Conservation (phyloP, 805 yeast genomes). For the Grigorovia transvaalensis region DNA sequence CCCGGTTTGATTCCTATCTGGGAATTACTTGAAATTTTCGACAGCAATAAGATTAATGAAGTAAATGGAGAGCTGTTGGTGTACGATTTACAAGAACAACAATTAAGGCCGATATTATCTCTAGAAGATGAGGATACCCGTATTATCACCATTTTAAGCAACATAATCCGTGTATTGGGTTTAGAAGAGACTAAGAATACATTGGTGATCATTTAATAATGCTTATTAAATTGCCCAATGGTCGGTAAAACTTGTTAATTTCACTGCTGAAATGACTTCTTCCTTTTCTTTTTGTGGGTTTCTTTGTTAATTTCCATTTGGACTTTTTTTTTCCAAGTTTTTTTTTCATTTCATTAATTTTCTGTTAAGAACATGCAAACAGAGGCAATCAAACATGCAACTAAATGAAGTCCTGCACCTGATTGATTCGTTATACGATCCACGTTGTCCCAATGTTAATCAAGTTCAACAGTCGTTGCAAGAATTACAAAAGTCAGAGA, state of each 20-base stretch:
- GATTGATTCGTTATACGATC: slow-evolving; percentile 23
- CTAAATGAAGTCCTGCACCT: neutral
- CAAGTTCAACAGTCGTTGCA: slow-evolving; percentile 25
- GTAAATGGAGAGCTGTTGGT: slow-evolving; percentile 18
- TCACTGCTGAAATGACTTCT: neutral
- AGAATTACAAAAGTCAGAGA: slow-evolving; percentile 20
- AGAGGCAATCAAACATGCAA: neutral
- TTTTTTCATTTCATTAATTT: neutral
- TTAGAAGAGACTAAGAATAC: slow-evolving; percentile 27
- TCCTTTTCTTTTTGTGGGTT: too few species aligned
- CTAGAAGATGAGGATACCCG: slow-evolving; percentile 15
- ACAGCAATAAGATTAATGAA: slow-evolving; percentile 18
- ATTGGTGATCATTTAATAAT: slow-evolving; percentile 11
- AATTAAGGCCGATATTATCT: slow-evolving; percentile 19
- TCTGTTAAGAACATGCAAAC: neutral
- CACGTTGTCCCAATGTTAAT: slow-evolving; percentile 18
- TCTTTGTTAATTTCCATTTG: neutral
- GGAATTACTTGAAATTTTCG: slow-evolving; percentile 34
- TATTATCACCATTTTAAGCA: slow-evolving; percentile 27
- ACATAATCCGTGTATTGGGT: slow-evolving; percentile 37
- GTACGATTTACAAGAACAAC: slow-evolving; percentile 16
- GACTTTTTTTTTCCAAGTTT: neutral
- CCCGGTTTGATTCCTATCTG: slow-evolving; percentile 43
- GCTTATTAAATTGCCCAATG: neutral
- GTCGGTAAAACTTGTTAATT: too few species aligned